phyloP scores from a whole-genome alignment of 805 yeast genomes.

The Kodamaea neixiangensis region DNA sequence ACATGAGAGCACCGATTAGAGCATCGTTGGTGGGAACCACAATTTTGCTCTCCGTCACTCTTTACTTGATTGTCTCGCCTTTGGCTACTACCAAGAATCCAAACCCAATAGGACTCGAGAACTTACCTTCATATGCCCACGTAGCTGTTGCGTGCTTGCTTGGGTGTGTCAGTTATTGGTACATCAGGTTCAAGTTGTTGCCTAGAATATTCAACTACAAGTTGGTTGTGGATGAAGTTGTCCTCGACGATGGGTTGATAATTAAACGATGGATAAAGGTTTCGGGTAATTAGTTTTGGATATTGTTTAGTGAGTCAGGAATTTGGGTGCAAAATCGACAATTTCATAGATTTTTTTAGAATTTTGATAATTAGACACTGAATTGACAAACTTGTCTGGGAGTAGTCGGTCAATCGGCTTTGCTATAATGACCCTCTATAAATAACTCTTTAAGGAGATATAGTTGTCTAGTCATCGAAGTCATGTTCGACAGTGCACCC shows the following conservation, averaged over 20 bases:
- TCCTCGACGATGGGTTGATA: slow-evolving; percentile 57
- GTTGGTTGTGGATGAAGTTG: slow-evolving; percentile 41
- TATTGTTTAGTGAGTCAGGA: background rate
- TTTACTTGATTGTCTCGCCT: slow-evolving; percentile 54
- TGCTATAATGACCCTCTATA: too few relatives aligned
- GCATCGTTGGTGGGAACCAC: slow-evolving; percentile 51
- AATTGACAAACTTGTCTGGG: too few relatives aligned
- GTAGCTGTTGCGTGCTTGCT: slow-evolving; percentile 44
- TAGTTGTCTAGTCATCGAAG: too few relatives aligned
- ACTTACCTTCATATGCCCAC: slow-evolving; percentile 53
- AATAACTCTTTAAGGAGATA: too few relatives aligned
- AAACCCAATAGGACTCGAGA: slow-evolving; percentile 42
- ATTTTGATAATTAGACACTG: too few relatives aligned
- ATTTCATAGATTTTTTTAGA: background rate
- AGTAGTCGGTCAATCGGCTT: too few relatives aligned
- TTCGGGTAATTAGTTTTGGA: background rate
- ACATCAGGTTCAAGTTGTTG: slow-evolving; percentile 45
- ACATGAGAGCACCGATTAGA: slow-evolving; percentile 50
- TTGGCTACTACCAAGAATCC: slow-evolving; percentile 36
- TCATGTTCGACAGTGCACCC: too few relatives aligned
- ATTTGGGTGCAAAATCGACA: background rate
- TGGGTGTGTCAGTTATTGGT: slow-evolving; percentile 57
- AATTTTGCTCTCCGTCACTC: slow-evolving; percentile 46
- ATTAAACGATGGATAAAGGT: slow-evolving; percentile 53
- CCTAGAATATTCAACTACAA: slow-evolving; percentile 51